These are phyloP conservation scores for Cyberlindnera maclurae DNA, from an alignment of 805 yeast genomes.

Conservation along the genomic window DNA sequence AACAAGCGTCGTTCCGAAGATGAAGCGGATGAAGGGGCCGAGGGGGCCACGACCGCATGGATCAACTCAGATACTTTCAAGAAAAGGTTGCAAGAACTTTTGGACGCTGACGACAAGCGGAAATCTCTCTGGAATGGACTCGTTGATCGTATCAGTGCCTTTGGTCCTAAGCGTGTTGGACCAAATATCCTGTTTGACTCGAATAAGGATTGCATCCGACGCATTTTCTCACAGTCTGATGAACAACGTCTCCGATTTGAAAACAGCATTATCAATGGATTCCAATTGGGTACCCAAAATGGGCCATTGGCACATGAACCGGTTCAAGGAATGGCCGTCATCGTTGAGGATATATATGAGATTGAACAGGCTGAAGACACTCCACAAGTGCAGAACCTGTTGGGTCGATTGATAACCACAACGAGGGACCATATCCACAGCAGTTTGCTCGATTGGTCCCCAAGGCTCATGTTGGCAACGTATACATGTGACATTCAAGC, in stretches of 20 bases:
- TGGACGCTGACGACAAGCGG: slow-evolving; percentile 23
- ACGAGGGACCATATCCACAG: slow-evolving; percentile 69
- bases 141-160: slow-evolving; percentile 43
- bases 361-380: slow-evolving; percentile 27
- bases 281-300: slow-evolving; percentile 69
- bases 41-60: slow-evolving; percentile 17
- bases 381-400: slow-evolving; percentile 35
- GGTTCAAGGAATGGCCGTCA: slow-evolving; percentile 66
- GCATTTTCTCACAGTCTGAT: slow-evolving; percentile 22
- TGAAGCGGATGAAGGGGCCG: slow-evolving; percentile 19
- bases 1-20: slow-evolving; percentile 10
- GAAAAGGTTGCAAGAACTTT: slow-evolving; percentile 25
- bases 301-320: slow-evolving; percentile 92
- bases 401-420: slow-evolving; percentile 69
- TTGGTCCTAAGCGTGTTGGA: slow-evolving; percentile 75
- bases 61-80: slow-evolving; percentile 27
- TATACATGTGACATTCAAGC: slow-evolving; percentile 95
- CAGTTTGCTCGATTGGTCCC: slow-evolving; percentile 73
- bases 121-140: slow-evolving; percentile 24
- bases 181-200: slow-evolving; percentile 67
- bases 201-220: slow-evolving; percentile 27
- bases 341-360: slow-evolving; percentile 29
- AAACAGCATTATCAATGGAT: slow-evolving; percentile 70
- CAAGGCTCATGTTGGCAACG: slow-evolving; percentile 87
- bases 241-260: slow-evolving; percentile 35